phyloP scores from a whole-genome alignment of 768 basidiomycete genomes.

The Termitomyces heimii region DNA sequence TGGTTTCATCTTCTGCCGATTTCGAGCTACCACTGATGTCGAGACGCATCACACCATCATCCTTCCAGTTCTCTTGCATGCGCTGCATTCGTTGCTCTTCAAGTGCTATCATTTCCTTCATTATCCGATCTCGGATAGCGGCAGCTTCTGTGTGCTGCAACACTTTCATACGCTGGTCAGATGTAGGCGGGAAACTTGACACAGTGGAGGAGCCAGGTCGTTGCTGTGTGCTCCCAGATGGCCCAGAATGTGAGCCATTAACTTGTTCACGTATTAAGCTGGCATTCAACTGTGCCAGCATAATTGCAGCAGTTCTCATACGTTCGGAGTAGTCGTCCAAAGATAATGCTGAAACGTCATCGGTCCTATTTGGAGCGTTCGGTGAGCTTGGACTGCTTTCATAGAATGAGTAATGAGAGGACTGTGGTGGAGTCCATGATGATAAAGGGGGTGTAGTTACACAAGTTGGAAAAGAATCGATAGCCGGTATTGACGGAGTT shows the following conservation, averaged over 20 bases:
- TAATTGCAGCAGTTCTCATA: conserved; percentile 97
- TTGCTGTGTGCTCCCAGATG: conserved; percentile 4
- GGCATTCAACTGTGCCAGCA: conserved; percentile 95
- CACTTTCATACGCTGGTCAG: conserved; percentile 58
- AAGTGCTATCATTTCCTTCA: conserved; percentile 96
- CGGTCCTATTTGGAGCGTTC: conserved; percentile 10
- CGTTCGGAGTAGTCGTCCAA: conserved; percentile 97
- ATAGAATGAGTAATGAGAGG: conserved; percentile 1
- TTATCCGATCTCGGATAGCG: conserved; percentile 90
- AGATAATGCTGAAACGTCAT: conserved; percentile 43
- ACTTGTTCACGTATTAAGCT: conserved; percentile 57
- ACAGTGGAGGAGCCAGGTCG: conserved; percentile 24
- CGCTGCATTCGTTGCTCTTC: conserved; percentile 96
- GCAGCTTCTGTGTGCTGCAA: conserved; percentile 72
- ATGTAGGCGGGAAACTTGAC: conserved; percentile 33
- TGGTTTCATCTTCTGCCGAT: conserved; percentile 85
- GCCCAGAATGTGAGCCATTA: conserved; percentile 12
- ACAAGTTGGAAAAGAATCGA: conserved; percentile 14
- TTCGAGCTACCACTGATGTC: conserved; percentile 49
- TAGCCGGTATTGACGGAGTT: conserved; percentile 28
- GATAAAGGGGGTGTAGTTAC: conserved; percentile 8
- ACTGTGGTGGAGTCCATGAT: conserved; percentile 2
- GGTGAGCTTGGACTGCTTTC: conserved; percentile 8
- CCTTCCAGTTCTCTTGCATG: conserved; percentile 70
- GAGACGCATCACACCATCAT: conserved; percentile 60